Base-by-base conservation (phyloP, 2,329 filamentous ascomycete genomes). In the Botrytis tulipae region DNA sequence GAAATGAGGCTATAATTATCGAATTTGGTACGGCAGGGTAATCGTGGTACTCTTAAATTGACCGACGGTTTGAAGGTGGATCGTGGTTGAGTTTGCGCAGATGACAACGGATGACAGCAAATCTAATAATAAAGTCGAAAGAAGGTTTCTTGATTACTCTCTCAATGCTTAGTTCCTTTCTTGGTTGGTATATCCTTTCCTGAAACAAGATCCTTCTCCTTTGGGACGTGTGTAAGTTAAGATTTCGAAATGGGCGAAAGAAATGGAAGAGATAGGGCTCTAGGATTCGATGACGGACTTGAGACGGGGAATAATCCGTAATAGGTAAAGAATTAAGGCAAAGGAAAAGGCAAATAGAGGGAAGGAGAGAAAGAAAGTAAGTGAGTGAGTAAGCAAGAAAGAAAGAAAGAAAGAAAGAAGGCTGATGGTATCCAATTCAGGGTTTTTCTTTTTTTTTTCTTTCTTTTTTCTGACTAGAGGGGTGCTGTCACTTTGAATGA, bases 21-120 rank as follows among this genome's bases (percentile, higher is more conserved):
- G 51, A 37, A 54, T n/a, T 48, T 48, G 54, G 60, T 20, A 48
- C 20, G 59, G 14, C 69, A 71, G 69, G 69, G 59, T 54, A 25
- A 60, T 61, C 29, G 69, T 65, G 44, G 59, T 42, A 32, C 25
- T 59, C 35, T n/a, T 44, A 57, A 44, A 67, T 54, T 54, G 46
- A 29, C 35, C 32, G 46, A 20, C 25, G 32, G 35, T 4, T 71
- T 32, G 59, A 65, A 29, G 59, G 59, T 71, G 69, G 59, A 71
- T 71, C 59, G 51, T 29, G 37, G 35, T 62, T 66, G 44, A 70
- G n/a, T 70, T 70, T 54, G 51, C 35, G 67, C 65, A 54, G 46
- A 25, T 54, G 44, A 40, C 46, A 40, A 54, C 7, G 20, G 66
- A 57, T 57, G 35, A 35, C 12, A 5, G 35, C 20, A 51, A 25